These are phyloP conservation scores for Yarrowia porcina DNA, from an alignment of 805 yeast species.

Conservation along the genomic window DNA sequence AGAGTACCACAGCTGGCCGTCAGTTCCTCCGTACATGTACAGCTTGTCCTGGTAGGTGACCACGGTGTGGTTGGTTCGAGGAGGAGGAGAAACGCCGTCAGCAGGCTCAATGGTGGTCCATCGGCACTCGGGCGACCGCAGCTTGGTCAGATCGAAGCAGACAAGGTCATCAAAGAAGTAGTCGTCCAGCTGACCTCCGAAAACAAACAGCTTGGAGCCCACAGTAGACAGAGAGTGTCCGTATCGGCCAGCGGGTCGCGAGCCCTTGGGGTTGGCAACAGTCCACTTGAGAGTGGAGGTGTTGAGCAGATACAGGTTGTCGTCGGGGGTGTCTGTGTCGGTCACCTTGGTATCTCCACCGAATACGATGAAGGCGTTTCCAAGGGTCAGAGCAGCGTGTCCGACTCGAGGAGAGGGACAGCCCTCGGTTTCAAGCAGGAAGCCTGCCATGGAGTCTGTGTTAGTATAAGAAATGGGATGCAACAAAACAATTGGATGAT, in stretches of 20 bases:
- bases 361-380: slow-evolving; percentile 90
- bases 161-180: slow-evolving; percentile 77
- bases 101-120: slow-evolving; percentile 74
- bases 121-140: slow-evolving; percentile 74
- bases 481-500: too few relatives aligned
- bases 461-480: not conserved
- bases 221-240: slow-evolving; percentile 87
- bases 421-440: slow-evolving; percentile 67
- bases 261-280: slow-evolving; percentile 67
- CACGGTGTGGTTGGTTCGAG: slow-evolving; percentile 89
- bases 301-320: slow-evolving; percentile 82
- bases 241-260: slow-evolving; percentile 85
- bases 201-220: slow-evolving; percentile 63
- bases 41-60: slow-evolving; percentile 71
- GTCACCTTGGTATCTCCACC: slow-evolving; percentile 89
- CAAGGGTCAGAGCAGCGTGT: slow-evolving; percentile 86
- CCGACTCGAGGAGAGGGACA: slow-evolving; percentile 97
- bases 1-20: slow-evolving; percentile 63
- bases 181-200: slow-evolving; percentile 93
- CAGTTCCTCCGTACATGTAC: slow-evolving; percentile 91
- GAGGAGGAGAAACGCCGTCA: slow-evolving; percentile 60
- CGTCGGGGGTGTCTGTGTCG: slow-evolving; percentile 75
- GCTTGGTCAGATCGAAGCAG: slow-evolving; percentile 80
- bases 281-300: slow-evolving; percentile 77
- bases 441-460: slow-evolving; percentile 42